Percentiles rank a stretch among this genome's conserved stretches.
Conservation (phyloP, 2,329 filamentous ascomycete genomes). For the Cladophialophora chaetospira region DNA sequence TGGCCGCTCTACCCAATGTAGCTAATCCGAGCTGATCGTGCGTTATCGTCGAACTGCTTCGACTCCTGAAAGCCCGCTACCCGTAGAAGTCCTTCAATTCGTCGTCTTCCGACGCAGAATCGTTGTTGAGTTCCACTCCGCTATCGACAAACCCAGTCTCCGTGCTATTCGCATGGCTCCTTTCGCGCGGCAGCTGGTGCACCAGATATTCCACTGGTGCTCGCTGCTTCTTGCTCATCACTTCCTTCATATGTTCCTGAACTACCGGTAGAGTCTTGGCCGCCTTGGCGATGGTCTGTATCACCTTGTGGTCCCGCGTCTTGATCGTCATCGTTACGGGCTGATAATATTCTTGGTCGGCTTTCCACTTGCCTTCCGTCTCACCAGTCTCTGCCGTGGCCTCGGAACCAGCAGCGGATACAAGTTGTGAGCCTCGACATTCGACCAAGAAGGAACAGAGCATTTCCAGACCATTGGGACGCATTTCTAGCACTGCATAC, state of each 20-base stretch:
- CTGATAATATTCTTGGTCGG: conserved; percentile 52
- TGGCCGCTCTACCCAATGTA: background rate
- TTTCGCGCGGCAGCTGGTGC: conserved; percentile 54
- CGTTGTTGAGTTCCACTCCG: conserved; percentile 31
- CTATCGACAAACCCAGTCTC: conserved; percentile 32
- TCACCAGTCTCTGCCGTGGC: conserved; percentile 6
- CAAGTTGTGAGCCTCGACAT: conserved; percentile 38
- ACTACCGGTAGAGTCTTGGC: conserved; percentile 58
- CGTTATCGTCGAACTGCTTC: conserved; percentile 1
- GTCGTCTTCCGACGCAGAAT: conserved; percentile 30
- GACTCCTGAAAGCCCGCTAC: conserved; percentile 6
- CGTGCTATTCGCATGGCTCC: conserved; percentile 14
- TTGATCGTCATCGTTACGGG: conserved; percentile 60
- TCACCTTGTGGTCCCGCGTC: conserved; percentile 53
- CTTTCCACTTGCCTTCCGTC: conserved; percentile 42
- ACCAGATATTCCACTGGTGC: conserved; percentile 59
- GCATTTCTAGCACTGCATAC: conserved; percentile 48
- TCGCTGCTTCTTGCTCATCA: conserved; percentile 59
- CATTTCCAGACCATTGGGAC: conserved; percentile 41
- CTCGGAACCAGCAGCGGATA: conserved; percentile 9
- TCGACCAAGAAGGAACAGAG: conserved; percentile 52
- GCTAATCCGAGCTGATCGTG: conserved; percentile 1
- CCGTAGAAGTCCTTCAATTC: conserved; percentile 33
- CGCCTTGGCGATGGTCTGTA: conserved; percentile 58
- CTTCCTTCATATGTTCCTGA: conserved; percentile 56